phyloP scores from a whole-genome alignment of 352 stramenopile species.

The Globisporangium emineosum region DNA sequence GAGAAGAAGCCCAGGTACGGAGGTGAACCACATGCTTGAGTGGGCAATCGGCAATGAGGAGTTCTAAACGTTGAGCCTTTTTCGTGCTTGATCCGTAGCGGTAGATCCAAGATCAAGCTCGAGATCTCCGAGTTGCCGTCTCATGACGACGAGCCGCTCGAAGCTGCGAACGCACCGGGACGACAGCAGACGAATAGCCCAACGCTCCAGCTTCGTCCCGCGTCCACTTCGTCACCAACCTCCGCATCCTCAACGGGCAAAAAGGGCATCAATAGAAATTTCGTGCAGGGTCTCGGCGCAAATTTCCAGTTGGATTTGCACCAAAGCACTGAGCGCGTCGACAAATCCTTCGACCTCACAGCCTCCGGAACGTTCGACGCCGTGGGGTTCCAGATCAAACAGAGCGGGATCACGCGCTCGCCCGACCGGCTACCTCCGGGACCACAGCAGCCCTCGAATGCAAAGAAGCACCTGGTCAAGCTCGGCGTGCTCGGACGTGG shows the following conservation, averaged over 20 bases:
- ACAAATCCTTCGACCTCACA: slow-evolving; percentile 80
- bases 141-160: slow-evolving; percentile 20
- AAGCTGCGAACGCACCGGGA: slow-evolving; percentile 17
- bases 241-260: slow-evolving; percentile 40
- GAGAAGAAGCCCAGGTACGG: slow-evolving; percentile 59
- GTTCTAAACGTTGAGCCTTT: not conserved
- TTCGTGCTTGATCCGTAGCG: slow-evolving; percentile 16
- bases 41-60: slow-evolving; percentile 1
- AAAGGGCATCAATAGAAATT: slow-evolving; percentile 70
- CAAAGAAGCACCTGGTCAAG: slow-evolving; percentile 82
- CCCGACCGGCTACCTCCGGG: slow-evolving; percentile 35
- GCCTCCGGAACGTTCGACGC: slow-evolving; percentile 81
- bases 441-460: slow-evolving; percentile 47
- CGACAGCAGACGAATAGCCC: slow-evolving; percentile 44
- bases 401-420: slow-evolving; percentile 70
- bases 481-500: slow-evolving; percentile 77
- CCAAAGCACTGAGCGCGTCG: slow-evolving; percentile 48
- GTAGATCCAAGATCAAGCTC: slow-evolving; percentile 68
- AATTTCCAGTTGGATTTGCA: slow-evolving; percentile 78
- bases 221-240: slow-evolving; percentile 37
- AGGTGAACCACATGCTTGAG: not conserved
- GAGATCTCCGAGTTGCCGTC: slow-evolving; percentile 56
- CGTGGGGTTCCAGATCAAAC: slow-evolving; percentile 81
- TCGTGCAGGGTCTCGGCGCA: slow-evolving; percentile 55
- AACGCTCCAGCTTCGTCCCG: slow-evolving; percentile 30